Evolutionary conservation across 164 flowering plant genomes (phyloP).

Genomic region (Paratinospora sagittata): DNA sequence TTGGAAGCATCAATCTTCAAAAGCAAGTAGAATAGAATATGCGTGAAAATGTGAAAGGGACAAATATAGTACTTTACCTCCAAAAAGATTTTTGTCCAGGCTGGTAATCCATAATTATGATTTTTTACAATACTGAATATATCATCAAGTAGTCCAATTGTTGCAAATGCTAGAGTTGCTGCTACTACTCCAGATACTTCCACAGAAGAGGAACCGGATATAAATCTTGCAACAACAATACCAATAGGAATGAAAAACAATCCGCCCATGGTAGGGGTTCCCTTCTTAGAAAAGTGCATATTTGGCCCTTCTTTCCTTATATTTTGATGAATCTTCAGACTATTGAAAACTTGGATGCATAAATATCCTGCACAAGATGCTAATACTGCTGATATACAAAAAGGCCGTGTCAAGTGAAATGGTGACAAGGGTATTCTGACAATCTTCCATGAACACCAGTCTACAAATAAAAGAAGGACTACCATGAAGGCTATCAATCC

Average conservation of each 20-base stretch:
- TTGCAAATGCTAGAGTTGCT: constrained; percentile 64
- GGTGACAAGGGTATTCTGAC: constrained; percentile 75
- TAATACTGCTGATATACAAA: constrained; percentile 46
- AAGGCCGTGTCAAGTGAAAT: constrained; percentile 65
- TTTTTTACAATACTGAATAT: constrained; percentile 38
- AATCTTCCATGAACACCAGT: constrained; percentile 83
- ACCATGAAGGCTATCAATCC: constrained; percentile 56
- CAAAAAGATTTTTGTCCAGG: constrained; percentile 40
- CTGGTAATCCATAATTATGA: constrained; percentile 49
- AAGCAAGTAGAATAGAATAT: neutral
- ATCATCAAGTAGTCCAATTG: constrained; percentile 78
- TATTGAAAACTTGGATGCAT: constrained; percentile 58
- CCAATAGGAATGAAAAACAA: constrained; percentile 81
- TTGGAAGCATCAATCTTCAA: neutral
- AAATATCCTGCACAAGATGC: constrained; percentile 57
- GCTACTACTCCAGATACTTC: constrained; percentile 63
- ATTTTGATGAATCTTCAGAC: constrained; percentile 43
- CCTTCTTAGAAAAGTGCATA: constrained; percentile 37
- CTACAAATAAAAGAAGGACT: constrained; percentile 51
- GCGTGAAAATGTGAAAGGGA: constrained; percentile 2
- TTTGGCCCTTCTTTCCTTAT: constrained; percentile 45
- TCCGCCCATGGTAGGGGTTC: constrained; percentile 90
- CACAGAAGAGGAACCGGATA: constrained; percentile 55
- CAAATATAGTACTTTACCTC: constrained; percentile 38
- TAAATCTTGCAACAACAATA: constrained; percentile 46